These are phyloP conservation scores for Coleophoma crateriformis DNA, from an alignment of 2,329 filamentous ascomycete species.

Conservation along the genomic window DNA sequence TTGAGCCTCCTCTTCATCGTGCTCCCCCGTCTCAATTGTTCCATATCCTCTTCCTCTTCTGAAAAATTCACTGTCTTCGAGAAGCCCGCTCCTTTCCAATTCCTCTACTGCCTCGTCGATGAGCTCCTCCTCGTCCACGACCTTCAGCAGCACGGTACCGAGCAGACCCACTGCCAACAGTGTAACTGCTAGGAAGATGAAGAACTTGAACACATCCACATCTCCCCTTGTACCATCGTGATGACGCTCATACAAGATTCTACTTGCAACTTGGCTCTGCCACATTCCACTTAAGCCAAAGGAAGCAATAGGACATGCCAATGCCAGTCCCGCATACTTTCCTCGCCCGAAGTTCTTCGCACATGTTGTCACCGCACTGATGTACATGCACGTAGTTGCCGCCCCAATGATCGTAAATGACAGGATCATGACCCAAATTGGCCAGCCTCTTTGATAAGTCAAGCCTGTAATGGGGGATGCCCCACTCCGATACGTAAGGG, in stretches of 20 bases:
- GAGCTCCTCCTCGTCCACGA: slow-evolving; percentile 80
- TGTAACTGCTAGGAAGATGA: slow-evolving; percentile 75
- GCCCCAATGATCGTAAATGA: slow-evolving; percentile 80
- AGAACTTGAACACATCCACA: slow-evolving; percentile 77
- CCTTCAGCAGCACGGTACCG: slow-evolving; percentile 67
- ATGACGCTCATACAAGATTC: slow-evolving; percentile 64
- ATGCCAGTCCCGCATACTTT: slow-evolving; percentile 78
- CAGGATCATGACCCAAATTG: slow-evolving; percentile 77
- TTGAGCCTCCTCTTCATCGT: slow-evolving; percentile 35
- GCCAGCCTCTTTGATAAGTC: slow-evolving; percentile 49
- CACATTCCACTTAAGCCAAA: slow-evolving; percentile 96
- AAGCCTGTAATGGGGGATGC: slow-evolving; percentile 33
- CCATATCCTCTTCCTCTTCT: slow-evolving; percentile 58
- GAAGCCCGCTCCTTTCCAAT: slow-evolving; percentile 79
- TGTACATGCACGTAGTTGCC: slow-evolving; percentile 84
- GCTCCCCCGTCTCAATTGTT: slow-evolving; percentile 36
- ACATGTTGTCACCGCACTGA: slow-evolving; percentile 86
- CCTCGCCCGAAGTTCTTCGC: slow-evolving; percentile 97
- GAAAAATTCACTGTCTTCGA: slow-evolving; percentile 72
- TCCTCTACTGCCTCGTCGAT: slow-evolving; percentile 89
- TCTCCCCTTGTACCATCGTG: slow-evolving; percentile 59
- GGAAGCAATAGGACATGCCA: slow-evolving; percentile 85
- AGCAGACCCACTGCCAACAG: slow-evolving; percentile 65
- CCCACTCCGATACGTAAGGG: slow-evolving; percentile 64
- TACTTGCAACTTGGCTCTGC: slow-evolving; percentile 82